Percentiles rank a stretch among this genome's conserved stretches.
Conservation (phyloP, 2,329 filamentous ascomycete genomes). For the Fusarium sp. region DNA sequence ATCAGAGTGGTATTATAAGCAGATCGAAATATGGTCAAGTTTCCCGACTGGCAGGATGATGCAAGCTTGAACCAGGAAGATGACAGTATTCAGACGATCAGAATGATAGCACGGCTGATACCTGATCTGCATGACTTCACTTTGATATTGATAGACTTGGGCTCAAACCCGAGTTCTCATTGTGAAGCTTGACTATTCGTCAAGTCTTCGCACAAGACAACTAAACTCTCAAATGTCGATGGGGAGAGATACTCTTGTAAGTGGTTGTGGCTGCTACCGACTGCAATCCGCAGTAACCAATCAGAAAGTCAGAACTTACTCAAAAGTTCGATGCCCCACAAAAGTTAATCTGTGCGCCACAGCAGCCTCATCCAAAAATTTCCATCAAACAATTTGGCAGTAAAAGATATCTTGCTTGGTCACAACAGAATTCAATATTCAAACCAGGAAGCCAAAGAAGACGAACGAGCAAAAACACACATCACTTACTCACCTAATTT, state of each 20-base stretch:
- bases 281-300: constrained; percentile 2
- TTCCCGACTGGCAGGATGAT: neutral
- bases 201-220: neutral
- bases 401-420: constrained; percentile 17
- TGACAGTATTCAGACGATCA: neutral
- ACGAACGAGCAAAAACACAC: neutral
- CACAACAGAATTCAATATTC: constrained; percentile 9
- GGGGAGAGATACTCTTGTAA: neutral
- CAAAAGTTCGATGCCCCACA: constrained; percentile 18
- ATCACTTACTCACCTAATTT: neutral
- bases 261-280: neutral
- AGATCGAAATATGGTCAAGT: neutral
- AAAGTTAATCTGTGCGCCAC: constrained; percentile 23
- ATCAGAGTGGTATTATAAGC: neutral
- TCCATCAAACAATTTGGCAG: constrained; percentile 17
- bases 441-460: neutral
- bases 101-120: neutral
- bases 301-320: neutral
- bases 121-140: neutral
- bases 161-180: neutral
- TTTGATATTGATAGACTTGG: neutral
- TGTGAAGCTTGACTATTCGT: neutral
- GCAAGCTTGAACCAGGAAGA: neutral
- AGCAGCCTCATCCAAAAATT: constrained; percentile 38
- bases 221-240: neutral